These are phyloP conservation scores for Crucihimalaya himalaica DNA, from an alignment of 345 rosid species.

Conservation along the genomic window DNA sequence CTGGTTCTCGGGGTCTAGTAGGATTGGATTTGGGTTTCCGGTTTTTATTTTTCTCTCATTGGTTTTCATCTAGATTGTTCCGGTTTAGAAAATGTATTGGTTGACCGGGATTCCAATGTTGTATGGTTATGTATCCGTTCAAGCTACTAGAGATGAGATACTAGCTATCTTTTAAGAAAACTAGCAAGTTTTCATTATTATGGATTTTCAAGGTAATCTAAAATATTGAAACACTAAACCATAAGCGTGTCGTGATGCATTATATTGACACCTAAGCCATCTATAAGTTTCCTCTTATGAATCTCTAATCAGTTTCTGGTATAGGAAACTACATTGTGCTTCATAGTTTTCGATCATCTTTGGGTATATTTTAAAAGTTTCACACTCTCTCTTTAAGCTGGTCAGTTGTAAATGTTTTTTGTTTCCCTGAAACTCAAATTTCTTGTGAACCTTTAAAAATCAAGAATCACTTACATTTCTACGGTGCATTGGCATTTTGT, in stretches of 20 bases:
- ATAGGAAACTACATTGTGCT: too few relatives aligned
- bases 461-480: too few relatives aligned
- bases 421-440: too few relatives aligned
- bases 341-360: too few relatives aligned
- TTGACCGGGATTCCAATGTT: slow-evolving; percentile 1
- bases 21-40: slow-evolving; percentile 37
- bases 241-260: neutral
- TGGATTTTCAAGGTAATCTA: neutral
- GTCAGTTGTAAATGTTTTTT: too few relatives aligned
- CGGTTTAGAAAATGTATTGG: neutral
- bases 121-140: neutral
- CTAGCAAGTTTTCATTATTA: neutral
- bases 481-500: too few relatives aligned
- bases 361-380: too few relatives aligned
- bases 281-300: too few relatives aligned
- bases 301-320: too few relatives aligned
- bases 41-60: slow-evolving; percentile 36
- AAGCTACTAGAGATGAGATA: slow-evolving; percentile 1
- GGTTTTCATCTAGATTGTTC: slow-evolving; percentile 39
- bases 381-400: too few relatives aligned
- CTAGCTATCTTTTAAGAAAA: neutral
- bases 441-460: too few relatives aligned
- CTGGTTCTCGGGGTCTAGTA: slow-evolving; percentile 61
- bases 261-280: neutral
- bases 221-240: neutral